Percentiles rank a stretch among this genome's conserved stretches.
These are phyloP conservation scores for Spergularia bocconei DNA, from an alignment of 148 eudicot species.

Conservation along the genomic window DNA sequence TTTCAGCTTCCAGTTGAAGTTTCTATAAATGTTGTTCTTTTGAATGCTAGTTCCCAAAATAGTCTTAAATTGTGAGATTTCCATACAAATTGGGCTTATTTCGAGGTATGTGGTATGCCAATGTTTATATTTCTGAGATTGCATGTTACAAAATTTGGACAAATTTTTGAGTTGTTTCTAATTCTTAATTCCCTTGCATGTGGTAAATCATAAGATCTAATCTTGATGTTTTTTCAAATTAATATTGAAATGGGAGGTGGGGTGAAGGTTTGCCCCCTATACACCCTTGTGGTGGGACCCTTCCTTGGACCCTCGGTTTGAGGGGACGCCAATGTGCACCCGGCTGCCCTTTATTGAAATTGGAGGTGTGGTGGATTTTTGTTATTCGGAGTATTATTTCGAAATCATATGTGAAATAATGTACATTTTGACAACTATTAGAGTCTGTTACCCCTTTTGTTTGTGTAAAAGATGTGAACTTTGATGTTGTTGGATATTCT, in stretches of 20 bases:
- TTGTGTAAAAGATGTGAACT: not conserved
- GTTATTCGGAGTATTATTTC: not conserved
- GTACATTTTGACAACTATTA: no score
- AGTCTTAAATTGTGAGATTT: no score
- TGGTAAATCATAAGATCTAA: not conserved
- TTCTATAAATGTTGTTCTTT: no score
- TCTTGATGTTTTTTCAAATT: not conserved
- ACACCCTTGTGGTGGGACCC: no score
- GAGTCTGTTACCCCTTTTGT: not conserved
- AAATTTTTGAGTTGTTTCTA: no score
- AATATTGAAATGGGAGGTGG: not conserved
- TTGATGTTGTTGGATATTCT: constrained; percentile 16
- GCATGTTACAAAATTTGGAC: no score
- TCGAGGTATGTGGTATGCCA: not conserved
- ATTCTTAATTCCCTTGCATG: not conserved
- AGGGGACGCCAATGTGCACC: no score
- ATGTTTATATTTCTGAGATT: not conserved
- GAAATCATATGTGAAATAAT: no score
- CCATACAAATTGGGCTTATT: not conserved
- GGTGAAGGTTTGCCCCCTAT: not conserved
- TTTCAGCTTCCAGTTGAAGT: no score
- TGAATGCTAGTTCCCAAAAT: no score
- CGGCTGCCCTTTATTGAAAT: no score
- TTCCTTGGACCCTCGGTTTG: no score
- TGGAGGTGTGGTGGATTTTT: not conserved